Evolutionary conservation across 1,284 basidiomycete genomes (phyloP), one percentile per base, ranked within the genome.

Genomic region (Cerioporus squamosus): DNA sequence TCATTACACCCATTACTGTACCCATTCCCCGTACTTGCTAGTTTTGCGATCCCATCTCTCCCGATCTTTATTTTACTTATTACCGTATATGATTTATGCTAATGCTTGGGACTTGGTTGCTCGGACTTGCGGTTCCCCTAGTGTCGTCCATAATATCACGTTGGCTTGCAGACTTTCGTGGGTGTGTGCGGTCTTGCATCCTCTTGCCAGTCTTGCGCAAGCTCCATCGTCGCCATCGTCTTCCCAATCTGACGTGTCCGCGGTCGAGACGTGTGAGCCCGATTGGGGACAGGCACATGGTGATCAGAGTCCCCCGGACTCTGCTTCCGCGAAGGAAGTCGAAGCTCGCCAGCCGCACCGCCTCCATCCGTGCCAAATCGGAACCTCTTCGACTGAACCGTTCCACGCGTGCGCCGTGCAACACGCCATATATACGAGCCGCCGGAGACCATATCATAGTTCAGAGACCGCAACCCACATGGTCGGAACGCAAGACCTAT

Each of bases 1-100:
- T 64, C 55, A 59, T 61, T 61, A 61, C 59, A 12, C 1, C 47
- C 51, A 50, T 55, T 46, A 62, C 58, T 44, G 23, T 64, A 64
- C 55, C 26, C 44, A 49, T 39, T n/a, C 55, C 49, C 40, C 51
- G 20, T 56, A 51, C 49, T 48, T 58, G 23, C 42, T 29, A 29
- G 14, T 15, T 24, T 22, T 24, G 40, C 43, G 23, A 42, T 33
- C 40, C 40, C 8, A 8, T 15, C 8, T n/a, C 15, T 42, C 40
- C 33, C 6, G 33, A 36, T 36, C 47, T 54, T 36, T 36, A 36
- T 36, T 3, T 36, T 36, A 36, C 33, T 57, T 57, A 58, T 56
- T 53, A 51, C 43, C 45, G 26, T 51, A 56, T 56, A 56, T 56
- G 42, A 33, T 23, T 18, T 56, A 56, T 56, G 55, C 43, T 56